Conservation (phyloP, 352 stramenopile species). For the Pythium biforme region DNA sequence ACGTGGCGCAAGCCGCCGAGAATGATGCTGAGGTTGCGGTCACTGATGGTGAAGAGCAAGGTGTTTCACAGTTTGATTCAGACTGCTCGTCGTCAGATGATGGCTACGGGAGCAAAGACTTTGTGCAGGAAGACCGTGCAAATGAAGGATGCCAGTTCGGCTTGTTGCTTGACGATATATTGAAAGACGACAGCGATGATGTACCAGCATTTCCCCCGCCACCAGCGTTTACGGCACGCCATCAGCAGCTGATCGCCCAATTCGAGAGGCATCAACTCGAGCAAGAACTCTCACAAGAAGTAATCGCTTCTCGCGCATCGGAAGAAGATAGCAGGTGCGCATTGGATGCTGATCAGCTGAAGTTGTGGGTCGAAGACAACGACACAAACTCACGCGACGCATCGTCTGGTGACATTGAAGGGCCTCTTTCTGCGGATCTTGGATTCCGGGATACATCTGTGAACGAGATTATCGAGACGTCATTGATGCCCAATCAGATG, state of each 20-base stretch:
- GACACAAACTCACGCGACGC: neutral
- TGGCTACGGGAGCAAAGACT: slow-evolving; percentile 8
- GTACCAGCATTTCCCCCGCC: no score
- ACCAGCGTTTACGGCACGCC: no score
- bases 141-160: no score
- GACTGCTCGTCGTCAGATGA: slow-evolving; percentile 11
- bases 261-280: neutral
- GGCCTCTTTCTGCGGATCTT: neutral
- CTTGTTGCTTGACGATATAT: neutral
- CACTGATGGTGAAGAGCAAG: neutral
- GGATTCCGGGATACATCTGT: neutral
- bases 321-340: neutral
- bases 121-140: neutral
- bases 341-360: neutral
- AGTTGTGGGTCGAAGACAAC: neutral
- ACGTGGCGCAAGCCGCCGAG: no score
- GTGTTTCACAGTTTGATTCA: neutral
- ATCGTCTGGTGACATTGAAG: neutral
- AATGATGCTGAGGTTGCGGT: neutral
- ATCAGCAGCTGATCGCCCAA: no score
- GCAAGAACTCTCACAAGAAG: neutral
- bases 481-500: neutral
- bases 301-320: neutral
- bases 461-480: neutral
- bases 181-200: neutral